Conservation (phyloP, 192 early-diverging fungal species). For the Rhizoclosmatium globosum region DNA sequence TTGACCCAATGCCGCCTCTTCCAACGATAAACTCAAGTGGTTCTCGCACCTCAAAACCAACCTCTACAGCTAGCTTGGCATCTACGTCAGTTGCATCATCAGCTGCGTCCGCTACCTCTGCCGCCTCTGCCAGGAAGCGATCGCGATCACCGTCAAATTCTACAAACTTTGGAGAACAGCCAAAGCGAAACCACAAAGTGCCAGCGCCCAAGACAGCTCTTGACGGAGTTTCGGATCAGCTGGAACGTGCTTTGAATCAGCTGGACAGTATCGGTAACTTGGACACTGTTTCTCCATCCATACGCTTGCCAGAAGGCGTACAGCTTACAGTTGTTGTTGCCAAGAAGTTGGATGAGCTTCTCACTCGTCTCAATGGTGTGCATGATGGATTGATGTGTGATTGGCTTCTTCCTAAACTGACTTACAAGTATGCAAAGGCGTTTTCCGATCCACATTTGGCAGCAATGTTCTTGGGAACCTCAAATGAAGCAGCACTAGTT, state of each 20-base stretch:
- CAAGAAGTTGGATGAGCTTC: neutral
- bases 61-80: neutral
- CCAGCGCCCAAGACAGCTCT: neutral
- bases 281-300: neutral
- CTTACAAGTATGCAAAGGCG: neutral
- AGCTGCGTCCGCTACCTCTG: neutral
- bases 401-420: neutral
- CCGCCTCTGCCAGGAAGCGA: too few species aligned
- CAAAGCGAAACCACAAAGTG: neutral
- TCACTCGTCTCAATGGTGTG: neutral
- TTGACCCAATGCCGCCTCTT: neutral
- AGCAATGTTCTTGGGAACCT: slow-evolving; percentile 12
- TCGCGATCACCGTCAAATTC: neutral
- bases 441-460: neutral
- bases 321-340: slow-evolving; percentile 2
- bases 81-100: neutral
- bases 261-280: neutral
- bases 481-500: slow-evolving; percentile 1
- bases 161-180: neutral
- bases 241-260: neutral
- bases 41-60: neutral
- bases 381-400: neutral
- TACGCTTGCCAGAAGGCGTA: neutral
- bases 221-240: neutral
- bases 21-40: neutral